These are phyloP conservation scores for Sclerotinia borealis DNA, from an alignment of 2,329 filamentous ascomycete genomes.

Conservation along the genomic window DNA sequence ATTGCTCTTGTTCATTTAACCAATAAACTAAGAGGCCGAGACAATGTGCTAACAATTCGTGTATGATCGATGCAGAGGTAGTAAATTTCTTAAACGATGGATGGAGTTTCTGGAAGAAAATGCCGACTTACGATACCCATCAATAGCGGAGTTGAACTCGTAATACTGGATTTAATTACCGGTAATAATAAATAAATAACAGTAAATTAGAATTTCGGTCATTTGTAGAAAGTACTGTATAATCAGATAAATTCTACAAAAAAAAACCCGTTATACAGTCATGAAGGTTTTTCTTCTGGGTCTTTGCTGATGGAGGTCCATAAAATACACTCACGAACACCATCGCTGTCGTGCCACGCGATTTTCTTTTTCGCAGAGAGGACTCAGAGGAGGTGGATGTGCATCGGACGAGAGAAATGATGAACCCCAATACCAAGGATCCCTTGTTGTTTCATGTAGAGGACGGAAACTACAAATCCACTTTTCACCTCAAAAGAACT, in stretches of 20 bases:
- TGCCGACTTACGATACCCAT: constrained; percentile 84
- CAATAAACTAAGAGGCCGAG: constrained; percentile 16
- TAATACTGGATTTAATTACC: no score
- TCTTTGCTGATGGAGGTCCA: background rate
- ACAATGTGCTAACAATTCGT: constrained; percentile 23
- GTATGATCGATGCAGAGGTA: constrained; percentile 54
- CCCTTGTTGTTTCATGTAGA: constrained; percentile 22
- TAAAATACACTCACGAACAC: background rate
- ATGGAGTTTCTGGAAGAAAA: constrained; percentile 87
- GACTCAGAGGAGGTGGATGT: background rate
- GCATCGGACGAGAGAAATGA: constrained; percentile 28
- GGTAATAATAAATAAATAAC: background rate
- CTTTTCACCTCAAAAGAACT: background rate
- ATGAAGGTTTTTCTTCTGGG: background rate
- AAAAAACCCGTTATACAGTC: no score
- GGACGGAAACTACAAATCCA: no score
- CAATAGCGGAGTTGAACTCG: constrained; percentile 39
- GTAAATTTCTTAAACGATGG: constrained; percentile 80
- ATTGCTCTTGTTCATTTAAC: background rate
- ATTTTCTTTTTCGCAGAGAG: background rate
- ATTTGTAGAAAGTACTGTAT: no score
- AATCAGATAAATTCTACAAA: no score
- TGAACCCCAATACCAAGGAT: constrained; percentile 11
- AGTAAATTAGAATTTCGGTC: background rate
- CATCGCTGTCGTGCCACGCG: constrained; percentile 19